phyloP scores from a whole-genome alignment of 495 filamentous ascomycete genomes.

The Xylaria palmicola region DNA sequence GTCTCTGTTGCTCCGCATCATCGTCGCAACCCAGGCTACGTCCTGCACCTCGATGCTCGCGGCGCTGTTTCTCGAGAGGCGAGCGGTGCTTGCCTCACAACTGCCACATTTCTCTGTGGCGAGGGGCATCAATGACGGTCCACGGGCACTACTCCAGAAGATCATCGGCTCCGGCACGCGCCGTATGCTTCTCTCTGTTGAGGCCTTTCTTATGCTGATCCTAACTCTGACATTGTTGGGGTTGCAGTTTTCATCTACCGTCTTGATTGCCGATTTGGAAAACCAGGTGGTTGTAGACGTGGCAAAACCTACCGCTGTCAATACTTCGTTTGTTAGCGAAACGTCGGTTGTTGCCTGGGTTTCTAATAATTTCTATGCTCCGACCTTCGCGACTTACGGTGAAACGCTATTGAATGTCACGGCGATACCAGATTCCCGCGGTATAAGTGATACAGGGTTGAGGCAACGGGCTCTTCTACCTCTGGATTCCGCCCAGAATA shows the following conservation, averaged over 20 bases:
- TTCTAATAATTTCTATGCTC: not conserved
- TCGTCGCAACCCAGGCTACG: not conserved
- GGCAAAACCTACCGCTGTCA: not conserved
- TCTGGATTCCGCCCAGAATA: not conserved
- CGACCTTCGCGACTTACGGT: not conserved
- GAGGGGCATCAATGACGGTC: constrained; percentile 11
- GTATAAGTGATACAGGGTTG: not conserved
- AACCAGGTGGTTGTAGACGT: not conserved
- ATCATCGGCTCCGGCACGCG: constrained; percentile 3
- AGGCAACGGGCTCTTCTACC: not conserved
- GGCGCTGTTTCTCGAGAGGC: constrained; percentile 13
- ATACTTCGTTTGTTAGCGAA: not conserved
- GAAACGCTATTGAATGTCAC: not conserved
- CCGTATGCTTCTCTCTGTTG: not conserved
- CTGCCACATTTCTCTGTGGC: constrained; percentile 11
- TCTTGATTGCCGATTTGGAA: constrained; percentile 2
- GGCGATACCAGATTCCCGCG: not conserved
- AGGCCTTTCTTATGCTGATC: not conserved
- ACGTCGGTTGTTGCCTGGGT: not conserved
- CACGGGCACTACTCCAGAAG: constrained; percentile 1
- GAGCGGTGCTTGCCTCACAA: constrained; percentile 7
- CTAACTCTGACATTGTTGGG: not conserved
- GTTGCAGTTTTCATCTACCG: constrained; percentile 9
- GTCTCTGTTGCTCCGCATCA: constrained; percentile 6
- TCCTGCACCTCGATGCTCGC: constrained; percentile 13